These are phyloP conservation scores for Cinnamomum chago DNA, from an alignment of 164 flowering plant species.

Conservation along the genomic window DNA sequence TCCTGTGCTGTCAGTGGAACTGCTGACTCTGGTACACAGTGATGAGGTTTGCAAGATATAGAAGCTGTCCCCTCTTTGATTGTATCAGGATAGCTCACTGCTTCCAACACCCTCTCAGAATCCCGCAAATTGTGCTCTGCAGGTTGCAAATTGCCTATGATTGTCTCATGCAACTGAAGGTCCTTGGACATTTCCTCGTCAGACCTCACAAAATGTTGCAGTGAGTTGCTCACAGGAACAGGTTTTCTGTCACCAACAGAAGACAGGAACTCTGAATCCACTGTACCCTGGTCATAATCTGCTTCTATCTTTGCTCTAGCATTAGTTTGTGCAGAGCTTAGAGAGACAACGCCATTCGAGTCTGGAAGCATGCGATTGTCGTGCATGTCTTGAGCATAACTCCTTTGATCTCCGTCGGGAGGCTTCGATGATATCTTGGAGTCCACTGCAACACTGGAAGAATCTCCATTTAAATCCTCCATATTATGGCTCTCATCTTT, in stretches of 20 bases:
- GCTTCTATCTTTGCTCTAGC: conserved; percentile 29
- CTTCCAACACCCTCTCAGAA: conserved; percentile 26
- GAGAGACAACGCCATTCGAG: conserved; percentile 16
- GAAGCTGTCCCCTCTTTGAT: conserved; percentile 18
- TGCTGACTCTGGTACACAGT: conserved; percentile 22
- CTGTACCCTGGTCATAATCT: conserved; percentile 19
- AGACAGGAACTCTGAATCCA: conserved; percentile 13
- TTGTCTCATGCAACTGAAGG: conserved; percentile 20
- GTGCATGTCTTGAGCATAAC: conserved; percentile 22
- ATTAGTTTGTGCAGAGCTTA: conserved; percentile 20
- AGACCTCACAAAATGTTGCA: conserved; percentile 16
- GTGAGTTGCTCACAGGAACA: conserved; percentile 11
- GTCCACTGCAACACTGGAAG: conserved; percentile 21
- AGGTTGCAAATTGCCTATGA: conserved; percentile 14
- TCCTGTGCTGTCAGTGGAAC: conserved; percentile 24
- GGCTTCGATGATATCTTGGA: conserved; percentile 19
- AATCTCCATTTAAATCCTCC: conserved; percentile 23
- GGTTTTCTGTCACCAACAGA: conserved; percentile 29
- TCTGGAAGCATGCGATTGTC: conserved; percentile 24
- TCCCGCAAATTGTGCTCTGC: conserved; percentile 27
- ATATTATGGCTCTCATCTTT: conserved; percentile 13
- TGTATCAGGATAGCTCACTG: conserved; percentile 19
- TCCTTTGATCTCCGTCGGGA: conserved; percentile 14
- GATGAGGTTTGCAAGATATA: conserved; percentile 21
- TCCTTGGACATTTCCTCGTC: conserved; percentile 22